phyloP scores from a whole-genome alignment of 129 eudicot genomes.

The Flaveria ramosissima region DNA sequence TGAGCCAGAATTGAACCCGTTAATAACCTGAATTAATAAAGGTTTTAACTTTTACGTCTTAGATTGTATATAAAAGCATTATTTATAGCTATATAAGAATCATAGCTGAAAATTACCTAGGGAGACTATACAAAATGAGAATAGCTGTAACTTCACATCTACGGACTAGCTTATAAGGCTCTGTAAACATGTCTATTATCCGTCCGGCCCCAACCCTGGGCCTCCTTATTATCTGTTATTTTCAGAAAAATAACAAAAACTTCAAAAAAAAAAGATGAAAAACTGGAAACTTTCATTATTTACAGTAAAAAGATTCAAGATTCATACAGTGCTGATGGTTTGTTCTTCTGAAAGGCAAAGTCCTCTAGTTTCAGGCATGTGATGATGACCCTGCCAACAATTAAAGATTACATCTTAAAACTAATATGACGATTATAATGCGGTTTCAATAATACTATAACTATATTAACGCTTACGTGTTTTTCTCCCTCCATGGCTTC shows the following conservation, averaged over 20 bases:
- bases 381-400: constrained; percentile 86
- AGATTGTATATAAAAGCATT: constrained; percentile 8
- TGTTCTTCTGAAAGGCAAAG: constrained; percentile 99
- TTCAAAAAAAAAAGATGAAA: background rate
- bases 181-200: constrained; percentile 80
- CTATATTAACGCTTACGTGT: constrained; percentile 46
- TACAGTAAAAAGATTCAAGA: constrained; percentile 7
- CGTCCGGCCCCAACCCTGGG: constrained; percentile 83
- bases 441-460: constrained; percentile 1
- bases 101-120: constrained; percentile 54
- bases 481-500: constrained; percentile 99
- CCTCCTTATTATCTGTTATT: constrained; percentile 68
- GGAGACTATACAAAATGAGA: constrained; percentile 88
- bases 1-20: constrained; percentile 97
- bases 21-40: constrained; percentile 58
- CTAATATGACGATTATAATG: background rate
- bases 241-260: constrained; percentile 3
- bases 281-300: background rate
- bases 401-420: constrained; percentile 10
- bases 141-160: constrained; percentile 97
- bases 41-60: constrained; percentile 4
- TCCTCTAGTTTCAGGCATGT: constrained; percentile 97
- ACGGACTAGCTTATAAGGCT: constrained; percentile 76
- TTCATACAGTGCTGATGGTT: constrained; percentile 82
- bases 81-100: background rate